Conservation (phyloP, 805 yeast genomes). For the Cyberlindnera maritima region DNA sequence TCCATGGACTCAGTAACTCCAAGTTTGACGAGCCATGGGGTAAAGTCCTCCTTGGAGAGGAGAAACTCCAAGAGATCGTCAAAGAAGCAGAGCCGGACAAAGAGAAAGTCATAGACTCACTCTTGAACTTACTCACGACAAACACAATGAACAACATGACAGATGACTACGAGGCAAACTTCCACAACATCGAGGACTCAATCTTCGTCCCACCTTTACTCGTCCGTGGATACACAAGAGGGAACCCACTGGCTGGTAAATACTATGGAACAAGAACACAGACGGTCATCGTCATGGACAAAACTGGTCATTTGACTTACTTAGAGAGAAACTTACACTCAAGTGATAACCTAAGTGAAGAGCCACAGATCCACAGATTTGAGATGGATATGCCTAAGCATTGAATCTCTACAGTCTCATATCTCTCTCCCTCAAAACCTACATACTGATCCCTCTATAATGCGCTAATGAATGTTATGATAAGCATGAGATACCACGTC, state of each 20-base stretch:
- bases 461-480: neutral
- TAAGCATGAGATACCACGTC: too few species aligned
- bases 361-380: slow-evolving; percentile 24
- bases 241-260: slow-evolving; percentile 42
- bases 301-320: slow-evolving; percentile 50
- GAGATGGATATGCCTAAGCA: slow-evolving; percentile 14
- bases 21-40: slow-evolving; percentile 70
- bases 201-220: slow-evolving; percentile 72
- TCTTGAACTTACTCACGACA: slow-evolving; percentile 55
- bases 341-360: slow-evolving; percentile 35
- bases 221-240: slow-evolving; percentile 31
- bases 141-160: slow-evolving; percentile 33
- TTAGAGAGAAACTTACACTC: slow-evolving; percentile 59
- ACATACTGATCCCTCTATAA: neutral
- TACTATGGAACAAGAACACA: slow-evolving; percentile 89
- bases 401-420: too few species aligned
- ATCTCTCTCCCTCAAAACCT: too few species aligned
- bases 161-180: slow-evolving; percentile 31
- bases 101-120: slow-evolving; percentile 43
- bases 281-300: slow-evolving; percentile 64
- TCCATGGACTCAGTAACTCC: slow-evolving; percentile 69
- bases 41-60: slow-evolving; percentile 59
- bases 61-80: slow-evolving; percentile 36
- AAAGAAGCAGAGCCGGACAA: slow-evolving; percentile 27
- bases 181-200: slow-evolving; percentile 49